A percentile compares a stretch with the other conserved stretches of the same genome.
Evolutionary conservation across 495 filamentous ascomycete species (phyloP).

Genomic region (Neurospora tetrasperma): DNA sequence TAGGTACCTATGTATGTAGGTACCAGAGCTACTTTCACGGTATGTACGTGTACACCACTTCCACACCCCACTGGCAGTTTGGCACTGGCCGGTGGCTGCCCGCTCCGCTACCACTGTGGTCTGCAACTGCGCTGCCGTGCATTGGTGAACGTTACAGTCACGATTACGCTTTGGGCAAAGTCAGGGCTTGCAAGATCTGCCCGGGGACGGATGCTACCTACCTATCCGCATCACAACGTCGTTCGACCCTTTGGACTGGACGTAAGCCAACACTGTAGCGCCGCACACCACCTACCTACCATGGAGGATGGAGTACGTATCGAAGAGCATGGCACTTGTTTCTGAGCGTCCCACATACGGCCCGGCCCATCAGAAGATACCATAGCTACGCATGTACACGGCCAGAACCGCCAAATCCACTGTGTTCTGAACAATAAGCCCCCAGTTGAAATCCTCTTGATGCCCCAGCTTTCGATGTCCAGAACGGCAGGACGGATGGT

Average conservation of each 20-base stretch:
- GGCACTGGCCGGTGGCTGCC: conserved; percentile 26
- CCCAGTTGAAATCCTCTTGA: neutral
- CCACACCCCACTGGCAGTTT: neutral
- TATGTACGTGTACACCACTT: neutral
- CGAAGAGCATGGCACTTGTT: neutral
- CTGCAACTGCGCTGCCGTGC: conserved; percentile 12
- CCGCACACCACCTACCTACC: neutral
- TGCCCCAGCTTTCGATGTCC: neutral
- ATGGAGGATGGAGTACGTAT: neutral
- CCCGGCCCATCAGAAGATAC: neutral
- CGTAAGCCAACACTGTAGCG: neutral
- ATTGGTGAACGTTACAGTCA: conserved; percentile 27
- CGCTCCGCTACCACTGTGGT: conserved; percentile 20
- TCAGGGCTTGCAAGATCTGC: conserved; percentile 28
- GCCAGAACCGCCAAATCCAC: neutral
- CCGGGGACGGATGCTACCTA: conserved; percentile 17
- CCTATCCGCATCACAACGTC: conserved; percentile 9
- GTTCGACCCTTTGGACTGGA: neutral
- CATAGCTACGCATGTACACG: neutral
- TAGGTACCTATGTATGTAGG: neutral
- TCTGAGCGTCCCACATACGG: neutral
- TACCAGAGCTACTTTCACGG: neutral
- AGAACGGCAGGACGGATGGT: neutral
- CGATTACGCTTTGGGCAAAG: conserved; percentile 28
- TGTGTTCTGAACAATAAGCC: neutral